Evolutionary conservation across 257 asterid species (phyloP), one percentile per base, ranked within the genome.

Genomic region (Fraxinus excelsior): DNA sequence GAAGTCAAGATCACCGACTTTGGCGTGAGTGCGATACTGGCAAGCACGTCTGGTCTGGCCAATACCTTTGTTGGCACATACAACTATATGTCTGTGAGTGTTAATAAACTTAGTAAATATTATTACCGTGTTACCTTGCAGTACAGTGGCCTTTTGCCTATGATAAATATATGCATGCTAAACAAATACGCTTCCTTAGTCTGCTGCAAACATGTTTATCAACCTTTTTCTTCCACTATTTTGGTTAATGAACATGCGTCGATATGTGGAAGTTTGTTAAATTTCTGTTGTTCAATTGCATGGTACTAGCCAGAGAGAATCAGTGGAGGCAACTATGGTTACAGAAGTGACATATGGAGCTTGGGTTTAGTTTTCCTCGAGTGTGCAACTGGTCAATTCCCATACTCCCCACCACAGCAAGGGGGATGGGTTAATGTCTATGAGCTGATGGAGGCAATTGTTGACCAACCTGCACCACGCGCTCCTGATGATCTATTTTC

Each of bases 31-130:
- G 91, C 97, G 11, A 88, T 96, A 81, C 85, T 93, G 60, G 95
- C 91, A 67, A 91, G 84, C 88, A 96, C 99, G 25, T 88, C 96
- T 53, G 98, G 94, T 80, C 82, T 80, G 51, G 99, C 99, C 67
- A 90, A 96, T 82, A 93, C 97, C 38, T 93, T 96, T 84, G 97
- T 96, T 49, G 99, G 99, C 82, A 96, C 99, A 3, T 93, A 93
- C 88, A 93, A 91, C 90, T 96, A 96, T 86, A 96, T 96, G 99
- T 96, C 99, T 84, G 99, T 96, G 86, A 96, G 99, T 90, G 76
- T 82, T 75, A 72, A 7, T 65, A 67, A 58, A 23, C 64, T 37
- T 8, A 9, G 26, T 26, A 19, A 18, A 44, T 32, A 25, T 18
- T 68, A 18, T 35, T 3, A 21, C 32, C 8, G 35, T 31, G 16